phyloP scores from a whole-genome alignment of 2,329 filamentous ascomycete genomes.

The Arachnomyces sp. region DNA sequence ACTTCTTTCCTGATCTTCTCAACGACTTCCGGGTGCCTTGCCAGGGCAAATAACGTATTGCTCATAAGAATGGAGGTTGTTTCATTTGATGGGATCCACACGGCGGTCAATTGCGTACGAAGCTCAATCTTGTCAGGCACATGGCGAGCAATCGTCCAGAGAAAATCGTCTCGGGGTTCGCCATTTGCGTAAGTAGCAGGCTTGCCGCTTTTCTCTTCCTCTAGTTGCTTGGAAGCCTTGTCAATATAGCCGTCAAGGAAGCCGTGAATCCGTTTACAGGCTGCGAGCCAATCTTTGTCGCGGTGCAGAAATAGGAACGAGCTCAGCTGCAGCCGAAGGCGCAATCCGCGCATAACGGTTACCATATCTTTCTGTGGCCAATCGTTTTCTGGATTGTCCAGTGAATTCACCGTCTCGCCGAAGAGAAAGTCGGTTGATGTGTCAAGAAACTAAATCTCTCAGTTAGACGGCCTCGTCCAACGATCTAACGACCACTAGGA shows the following conservation, averaged over 20 bases:
- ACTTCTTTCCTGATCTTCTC: neutral
- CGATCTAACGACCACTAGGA: no score
- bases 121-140: slow-evolving; percentile 2
- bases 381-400: slow-evolving; percentile 3
- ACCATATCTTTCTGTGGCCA: slow-evolving; percentile 1
- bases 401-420: slow-evolving; percentile 10
- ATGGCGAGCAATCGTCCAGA: slow-evolving; percentile 8
- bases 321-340: slow-evolving; percentile 3
- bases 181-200: no score
- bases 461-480: neutral
- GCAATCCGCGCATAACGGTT: slow-evolving; percentile 1
- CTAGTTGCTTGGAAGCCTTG: no score
- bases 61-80: slow-evolving; percentile 13
- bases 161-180: slow-evolving; percentile 3
- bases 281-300: neutral
- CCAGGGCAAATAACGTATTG: slow-evolving; percentile 8
- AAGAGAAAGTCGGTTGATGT: slow-evolving; percentile 13
- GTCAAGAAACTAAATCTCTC: slow-evolving; percentile 10
- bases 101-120: slow-evolving; percentile 6
- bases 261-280: no score
- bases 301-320: neutral
- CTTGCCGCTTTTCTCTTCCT: no score
- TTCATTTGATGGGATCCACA: slow-evolving; percentile 12
- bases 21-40: slow-evolving; percentile 9
- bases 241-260: no score